phyloP scores from a whole-genome alignment of 2,329 filamentous ascomycete species.

The Ceratocystis cacaofunesta region DNA sequence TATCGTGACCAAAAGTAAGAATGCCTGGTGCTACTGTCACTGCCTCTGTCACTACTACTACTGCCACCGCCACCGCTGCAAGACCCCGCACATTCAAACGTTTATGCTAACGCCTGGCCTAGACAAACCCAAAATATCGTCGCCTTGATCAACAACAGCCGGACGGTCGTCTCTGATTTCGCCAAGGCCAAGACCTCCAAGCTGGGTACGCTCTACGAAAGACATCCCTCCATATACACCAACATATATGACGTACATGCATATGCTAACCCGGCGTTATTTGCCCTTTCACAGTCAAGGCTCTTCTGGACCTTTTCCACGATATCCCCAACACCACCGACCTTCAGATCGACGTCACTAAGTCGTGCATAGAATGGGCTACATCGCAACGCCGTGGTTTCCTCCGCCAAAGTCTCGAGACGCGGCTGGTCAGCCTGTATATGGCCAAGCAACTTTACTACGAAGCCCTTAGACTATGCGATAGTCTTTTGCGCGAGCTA shows the following conservation, averaged over 20 bases:
- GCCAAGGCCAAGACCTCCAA: slow-evolving; percentile 98
- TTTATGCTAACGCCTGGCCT: slow-evolving; percentile 14
- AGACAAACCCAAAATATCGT: slow-evolving; percentile 75
- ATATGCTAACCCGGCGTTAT: slow-evolving; percentile 6
- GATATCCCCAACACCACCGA: slow-evolving; percentile 90
- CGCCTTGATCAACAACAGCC: slow-evolving; percentile 76
- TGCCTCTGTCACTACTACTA: not conserved
- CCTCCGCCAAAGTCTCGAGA: slow-evolving; percentile 95
- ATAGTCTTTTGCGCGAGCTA: slow-evolving; percentile 85
- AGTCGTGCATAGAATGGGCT: slow-evolving; percentile 99
- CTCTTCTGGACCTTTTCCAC: slow-evolving; percentile 89
- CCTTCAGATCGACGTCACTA: slow-evolving; percentile 85
- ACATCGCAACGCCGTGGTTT: slow-evolving; percentile 88
- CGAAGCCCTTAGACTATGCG: slow-evolving; percentile 91
- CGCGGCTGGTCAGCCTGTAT: slow-evolving; percentile 79
- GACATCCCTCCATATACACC: not conserved
- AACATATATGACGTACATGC: not conserved
- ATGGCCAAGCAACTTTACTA: slow-evolving; percentile 98
- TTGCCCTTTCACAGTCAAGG: slow-evolving; percentile 54
- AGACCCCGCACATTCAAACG: not conserved
- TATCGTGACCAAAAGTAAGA: slow-evolving; percentile 70
- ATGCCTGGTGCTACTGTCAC: not conserved
- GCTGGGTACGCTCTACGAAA: slow-evolving; percentile 49
- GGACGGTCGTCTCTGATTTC: slow-evolving; percentile 84
- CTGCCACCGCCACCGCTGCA: not conserved